These are phyloP conservation scores for Xanthoceras sorbifolium DNA, from an alignment of 345 rosid genomes.

Conservation along the genomic window DNA sequence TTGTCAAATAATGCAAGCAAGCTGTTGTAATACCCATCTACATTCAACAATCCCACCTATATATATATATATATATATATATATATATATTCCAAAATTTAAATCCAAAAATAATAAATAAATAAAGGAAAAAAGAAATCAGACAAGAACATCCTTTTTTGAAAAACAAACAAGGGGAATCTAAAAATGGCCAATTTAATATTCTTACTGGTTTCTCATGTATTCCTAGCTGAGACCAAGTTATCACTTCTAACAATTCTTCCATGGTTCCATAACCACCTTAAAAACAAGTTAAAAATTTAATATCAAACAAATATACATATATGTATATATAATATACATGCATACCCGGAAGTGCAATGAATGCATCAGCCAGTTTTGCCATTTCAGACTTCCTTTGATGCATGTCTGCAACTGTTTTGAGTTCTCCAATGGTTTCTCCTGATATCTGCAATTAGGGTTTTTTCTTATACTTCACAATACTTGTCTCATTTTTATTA, in stretches of 20 bases:
- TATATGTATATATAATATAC: too few species aligned
- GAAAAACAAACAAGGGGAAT: too few species aligned
- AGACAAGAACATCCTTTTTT: not conserved
- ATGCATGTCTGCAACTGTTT: constrained; percentile 57
- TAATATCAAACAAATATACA: not conserved
- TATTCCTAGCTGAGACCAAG: constrained; percentile 91
- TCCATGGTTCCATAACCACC: constrained; percentile 96
- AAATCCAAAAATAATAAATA: not conserved
- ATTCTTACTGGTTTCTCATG: constrained; percentile 84
- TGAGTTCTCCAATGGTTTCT: constrained; percentile 55
- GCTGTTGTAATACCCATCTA: constrained; percentile 74
- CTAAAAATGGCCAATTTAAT: not conserved
- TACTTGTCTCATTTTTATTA: not conserved
- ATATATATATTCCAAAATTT: too few species aligned
- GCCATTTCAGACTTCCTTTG: constrained; percentile 68
- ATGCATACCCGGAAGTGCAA: constrained; percentile 60
- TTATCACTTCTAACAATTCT: constrained; percentile 75
- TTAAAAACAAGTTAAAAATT: constrained; percentile 1
- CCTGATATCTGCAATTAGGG: constrained; percentile 55
- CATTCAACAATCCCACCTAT: constrained; percentile 84
- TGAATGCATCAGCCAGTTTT: constrained; percentile 62
- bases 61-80: too few species aligned
- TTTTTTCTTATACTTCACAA: not conserved
- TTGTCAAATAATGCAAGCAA: constrained; percentile 74
- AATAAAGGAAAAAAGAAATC: too few species aligned